Evolutionary conservation across 148 eudicot genomes (phyloP), one percentile per base, ranked within the genome.

Genomic region (Silene uniflora): DNA sequence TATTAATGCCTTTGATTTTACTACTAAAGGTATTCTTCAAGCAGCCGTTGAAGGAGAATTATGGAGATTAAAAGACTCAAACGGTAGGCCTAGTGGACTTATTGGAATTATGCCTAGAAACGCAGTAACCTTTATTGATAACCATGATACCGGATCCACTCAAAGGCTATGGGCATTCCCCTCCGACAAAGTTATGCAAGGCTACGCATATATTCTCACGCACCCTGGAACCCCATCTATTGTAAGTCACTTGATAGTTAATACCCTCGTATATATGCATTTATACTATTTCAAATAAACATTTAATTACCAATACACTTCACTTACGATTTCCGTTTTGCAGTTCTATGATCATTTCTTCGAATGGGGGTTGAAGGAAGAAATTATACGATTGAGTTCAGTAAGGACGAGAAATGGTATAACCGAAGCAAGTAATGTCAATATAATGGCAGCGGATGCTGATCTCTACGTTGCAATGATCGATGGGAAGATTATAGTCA

Each of bases 1-100:
- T 7, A 79, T 84, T 1, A 83, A 89, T 29, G 72, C 64, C 4
- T 91, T 91, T 63, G 93, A 89, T 77, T 86, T 87, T 61, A 86
- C 93, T 0, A 84, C 87, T 1, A 91, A 89, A 73, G 89, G 88
- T 29, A 77, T 89, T 66, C 87, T 89, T 62, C 87, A 83, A 18
- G 89, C 81, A 46, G 89, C 88, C 25, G 92, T 89, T 14, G 58
- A 82, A 22, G 89, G 89, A 3, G 88, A 87, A 65, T 77, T 81
- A 75, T 85, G 88, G 85, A 89, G 89, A 73, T 58, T 89, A 85
- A 91, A 83, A 64, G 92, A 88, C 49, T 22, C 81, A 0, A 81
- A 76, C 22, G 86, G 88, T 23, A 75, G 78, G 19, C 78, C 78
- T 0, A 75, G 54, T 16, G 96, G 96, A 2, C n/a, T 89, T 79